These are phyloP conservation scores for Hanseniaspora clermontiae DNA, from an alignment of 805 yeast genomes.

Conservation along the genomic window DNA sequence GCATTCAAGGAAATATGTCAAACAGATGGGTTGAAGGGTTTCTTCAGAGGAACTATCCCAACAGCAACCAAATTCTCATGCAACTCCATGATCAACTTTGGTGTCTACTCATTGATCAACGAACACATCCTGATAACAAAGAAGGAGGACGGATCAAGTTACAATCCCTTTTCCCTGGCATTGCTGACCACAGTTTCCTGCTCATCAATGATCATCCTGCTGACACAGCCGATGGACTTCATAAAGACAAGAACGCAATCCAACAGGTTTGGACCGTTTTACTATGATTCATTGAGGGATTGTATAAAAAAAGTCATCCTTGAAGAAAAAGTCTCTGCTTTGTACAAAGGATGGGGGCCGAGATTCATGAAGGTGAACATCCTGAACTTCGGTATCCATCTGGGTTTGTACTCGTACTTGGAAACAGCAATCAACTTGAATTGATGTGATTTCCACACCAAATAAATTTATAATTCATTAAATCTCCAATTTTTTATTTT, in stretches of 20 bases:
- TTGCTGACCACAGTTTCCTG: constrained; percentile 5
- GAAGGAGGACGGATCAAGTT: not conserved
- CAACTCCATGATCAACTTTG: constrained; percentile 11
- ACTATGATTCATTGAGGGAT: constrained; percentile 49
- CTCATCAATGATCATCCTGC: constrained; percentile 6
- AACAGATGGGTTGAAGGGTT: constrained; percentile 12
- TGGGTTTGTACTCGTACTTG: constrained; percentile 47
- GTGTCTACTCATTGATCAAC: constrained; percentile 9
- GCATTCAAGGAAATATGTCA: constrained; percentile 12
- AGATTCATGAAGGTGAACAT: constrained; percentile 53
- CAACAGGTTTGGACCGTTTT: constrained; percentile 14
- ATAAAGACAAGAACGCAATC: constrained; percentile 14
- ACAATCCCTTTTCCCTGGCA: constrained; percentile 1
- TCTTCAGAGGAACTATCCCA: constrained; percentile 14
- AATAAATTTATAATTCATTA: too few relatives aligned
- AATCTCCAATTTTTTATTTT: constrained; percentile 18
- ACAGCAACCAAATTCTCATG: constrained; percentile 7
- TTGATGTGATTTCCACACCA: not conserved
- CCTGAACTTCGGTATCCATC: constrained; percentile 56
- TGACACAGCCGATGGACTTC: constrained; percentile 13
- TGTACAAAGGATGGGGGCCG: constrained; percentile 53
- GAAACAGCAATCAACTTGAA: constrained; percentile 28
- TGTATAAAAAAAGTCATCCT: constrained; percentile 40
- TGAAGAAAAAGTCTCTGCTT: constrained; percentile 33
- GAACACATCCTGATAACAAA: not conserved